phyloP scores from a whole-genome alignment of 305 asterid genomes.

The Fraxinus sp. region DNA sequence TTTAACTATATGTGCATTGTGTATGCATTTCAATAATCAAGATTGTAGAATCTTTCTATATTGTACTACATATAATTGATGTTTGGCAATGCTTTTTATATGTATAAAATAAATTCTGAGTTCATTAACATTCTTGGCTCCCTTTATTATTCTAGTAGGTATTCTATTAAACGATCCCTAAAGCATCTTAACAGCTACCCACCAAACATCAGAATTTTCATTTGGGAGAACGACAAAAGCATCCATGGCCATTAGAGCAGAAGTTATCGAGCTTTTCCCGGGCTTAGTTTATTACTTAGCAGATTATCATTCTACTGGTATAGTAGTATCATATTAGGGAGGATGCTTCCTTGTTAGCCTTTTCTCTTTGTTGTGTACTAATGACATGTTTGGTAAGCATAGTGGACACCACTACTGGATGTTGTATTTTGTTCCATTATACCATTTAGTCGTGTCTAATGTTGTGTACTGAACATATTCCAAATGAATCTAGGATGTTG shows the following conservation, averaged over 20 bases:
- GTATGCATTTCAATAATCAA: not conserved
- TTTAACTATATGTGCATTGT: not conserved
- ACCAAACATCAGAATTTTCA: constrained; percentile 1
- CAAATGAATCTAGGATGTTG: not conserved
- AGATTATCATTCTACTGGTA: not conserved
- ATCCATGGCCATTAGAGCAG: not conserved
- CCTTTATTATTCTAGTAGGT: not conserved
- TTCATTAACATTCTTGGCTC: not conserved
- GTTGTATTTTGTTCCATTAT: not conserved
- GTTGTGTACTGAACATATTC: not conserved
- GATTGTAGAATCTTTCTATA: not conserved
- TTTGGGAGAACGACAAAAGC: constrained; percentile 12
- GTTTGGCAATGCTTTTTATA: not conserved
- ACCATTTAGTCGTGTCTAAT: not conserved
- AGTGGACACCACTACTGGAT: not conserved
- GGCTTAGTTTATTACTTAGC: not conserved
- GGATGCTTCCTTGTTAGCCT: not conserved
- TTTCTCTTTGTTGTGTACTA: not conserved
- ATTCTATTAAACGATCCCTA: not conserved
- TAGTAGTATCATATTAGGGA: not conserved
- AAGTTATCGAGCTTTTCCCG: not conserved
- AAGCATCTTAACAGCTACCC: not conserved
- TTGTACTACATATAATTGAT: not conserved
- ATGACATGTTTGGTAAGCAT: not conserved
- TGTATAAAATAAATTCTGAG: not conserved